Conservation (phyloP, 225 moss, liverwort and hornwort species). For the Rhytidiadelphus loreus region DNA sequence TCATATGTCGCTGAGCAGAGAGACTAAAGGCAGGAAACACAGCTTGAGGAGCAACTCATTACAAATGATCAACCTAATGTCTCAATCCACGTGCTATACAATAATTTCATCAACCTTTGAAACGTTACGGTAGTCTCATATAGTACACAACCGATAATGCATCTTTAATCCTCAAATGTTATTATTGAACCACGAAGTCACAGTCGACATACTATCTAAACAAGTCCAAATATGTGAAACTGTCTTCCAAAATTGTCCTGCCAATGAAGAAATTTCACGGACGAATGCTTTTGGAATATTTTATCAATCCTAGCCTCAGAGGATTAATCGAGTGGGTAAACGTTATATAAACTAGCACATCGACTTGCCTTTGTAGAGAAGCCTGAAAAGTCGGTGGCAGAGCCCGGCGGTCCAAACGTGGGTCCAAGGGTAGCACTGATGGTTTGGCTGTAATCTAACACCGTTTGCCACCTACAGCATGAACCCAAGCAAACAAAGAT, state of each 20-base stretch:
- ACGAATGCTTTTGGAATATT: not conserved
- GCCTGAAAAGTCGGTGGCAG: slow-evolving; percentile 32
- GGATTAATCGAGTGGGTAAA: not conserved
- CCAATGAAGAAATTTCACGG: not conserved
- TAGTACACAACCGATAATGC: not conserved
- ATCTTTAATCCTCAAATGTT: not conserved
- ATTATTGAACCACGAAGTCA: not conserved
- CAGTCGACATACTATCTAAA: not conserved
- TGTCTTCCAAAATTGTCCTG: not conserved
- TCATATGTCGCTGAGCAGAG: not conserved
- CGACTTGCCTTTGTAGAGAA: slow-evolving; percentile 58
- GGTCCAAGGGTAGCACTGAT: slow-evolving; percentile 66
- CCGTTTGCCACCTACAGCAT: slow-evolving; percentile 80
- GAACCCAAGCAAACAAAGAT: not conserved
- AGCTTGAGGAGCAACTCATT: not conserved
- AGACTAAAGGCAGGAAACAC: not conserved
- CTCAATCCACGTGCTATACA: not conserved
- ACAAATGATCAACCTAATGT: not conserved
- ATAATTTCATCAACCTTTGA: not conserved
- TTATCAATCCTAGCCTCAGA: not conserved
- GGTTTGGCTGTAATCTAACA: slow-evolving; percentile 78
- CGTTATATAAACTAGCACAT: slow-evolving; percentile 10
- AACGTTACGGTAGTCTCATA: not conserved
- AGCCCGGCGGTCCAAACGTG: slow-evolving; percentile 37
- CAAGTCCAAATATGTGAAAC: not conserved